Conservation (phyloP, 768 basidiomycete species). For the Phylloporus sp. region DNA sequence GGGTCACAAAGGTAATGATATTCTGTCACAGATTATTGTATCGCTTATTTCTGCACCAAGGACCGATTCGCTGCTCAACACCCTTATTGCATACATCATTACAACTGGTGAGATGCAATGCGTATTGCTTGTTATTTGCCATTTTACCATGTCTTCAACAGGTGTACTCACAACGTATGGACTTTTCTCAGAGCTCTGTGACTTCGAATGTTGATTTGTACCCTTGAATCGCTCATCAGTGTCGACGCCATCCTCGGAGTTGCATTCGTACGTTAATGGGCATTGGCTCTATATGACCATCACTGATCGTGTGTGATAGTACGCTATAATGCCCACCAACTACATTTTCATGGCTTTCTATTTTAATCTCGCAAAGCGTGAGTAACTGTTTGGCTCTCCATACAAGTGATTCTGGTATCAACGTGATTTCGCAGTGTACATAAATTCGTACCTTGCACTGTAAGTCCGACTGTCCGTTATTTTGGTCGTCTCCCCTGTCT, state of each 20-base stretch:
- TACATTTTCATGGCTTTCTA: constrained; percentile 54
- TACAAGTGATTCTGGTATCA: not conserved
- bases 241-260: constrained; percentile 44
- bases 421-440: constrained; percentile 37
- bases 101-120: constrained; percentile 44
- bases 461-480: constrained; percentile 8
- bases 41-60: constrained; percentile 25
- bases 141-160: constrained; percentile 24
- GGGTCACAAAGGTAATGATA: constrained; percentile 43
- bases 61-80: constrained; percentile 46
- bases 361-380: constrained; percentile 49
- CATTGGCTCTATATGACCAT: too few species aligned
- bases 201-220: not conserved
- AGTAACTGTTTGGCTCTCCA: constrained; percentile 11
- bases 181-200: not conserved
- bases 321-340: constrained; percentile 49
- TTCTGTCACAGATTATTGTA: not conserved
- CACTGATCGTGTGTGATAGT: constrained; percentile 21
- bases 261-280: constrained; percentile 28
- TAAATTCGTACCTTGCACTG: constrained; percentile 52
- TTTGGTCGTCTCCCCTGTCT: not conserved
- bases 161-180: constrained; percentile 37
- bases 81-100: constrained; percentile 47
- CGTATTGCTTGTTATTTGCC: constrained; percentile 10
- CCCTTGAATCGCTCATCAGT: constrained; percentile 27